Base-by-base conservation (phyloP, 2,329 filamentous ascomycete species). In the Celoporthe dispersa region DNA sequence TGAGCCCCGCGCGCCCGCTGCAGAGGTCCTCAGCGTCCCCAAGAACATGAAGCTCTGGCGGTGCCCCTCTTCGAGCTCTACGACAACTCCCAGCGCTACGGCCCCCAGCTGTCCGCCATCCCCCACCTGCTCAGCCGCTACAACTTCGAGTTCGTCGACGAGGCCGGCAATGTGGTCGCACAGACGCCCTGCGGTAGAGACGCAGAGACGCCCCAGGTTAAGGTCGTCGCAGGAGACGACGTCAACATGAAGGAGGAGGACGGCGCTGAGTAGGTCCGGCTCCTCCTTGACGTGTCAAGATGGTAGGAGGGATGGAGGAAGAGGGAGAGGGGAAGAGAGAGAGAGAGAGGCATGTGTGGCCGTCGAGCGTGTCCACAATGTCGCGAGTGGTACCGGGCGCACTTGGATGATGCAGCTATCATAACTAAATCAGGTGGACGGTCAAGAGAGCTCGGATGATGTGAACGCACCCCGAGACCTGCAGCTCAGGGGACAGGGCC, bases 21-120 rank as follows among this genome's bases (percentile, higher is more conserved):
- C 79, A 97, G 94, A 98, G 84, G 92, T 98, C 19, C 87, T 99
- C 59, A 97, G 93, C 77, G 96, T 99, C 11, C 96, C 96, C 0
- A 99, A 99, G 84, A 99, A 99, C 83, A 98, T 99, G 96, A 99
- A 99, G 80, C 90, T 99, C 91, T 99, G 55, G 96, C 96, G 1
- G 96, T 99, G 1, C 96, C 96, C 0, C 86, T 99, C 0, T 98
- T 98, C 81, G 96, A 99, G 83, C 89, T 99, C 53, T 99, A 99
- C 84, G 96, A 99, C 78, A 99, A 99, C 81, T 97, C 94, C 0
- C 92, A 91, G 16, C 87, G 96, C 71, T 99, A 99, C 79, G 96
- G 96, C 0, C 96, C 96, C 5, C 96, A 99, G 79, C 89, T 99
- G 22, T 97, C 94, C 1, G 96, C 96, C 0, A 98, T 99, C 69